Conservation (phyloP, 805 yeast species). For the Blastobotrys muscicola region DNA sequence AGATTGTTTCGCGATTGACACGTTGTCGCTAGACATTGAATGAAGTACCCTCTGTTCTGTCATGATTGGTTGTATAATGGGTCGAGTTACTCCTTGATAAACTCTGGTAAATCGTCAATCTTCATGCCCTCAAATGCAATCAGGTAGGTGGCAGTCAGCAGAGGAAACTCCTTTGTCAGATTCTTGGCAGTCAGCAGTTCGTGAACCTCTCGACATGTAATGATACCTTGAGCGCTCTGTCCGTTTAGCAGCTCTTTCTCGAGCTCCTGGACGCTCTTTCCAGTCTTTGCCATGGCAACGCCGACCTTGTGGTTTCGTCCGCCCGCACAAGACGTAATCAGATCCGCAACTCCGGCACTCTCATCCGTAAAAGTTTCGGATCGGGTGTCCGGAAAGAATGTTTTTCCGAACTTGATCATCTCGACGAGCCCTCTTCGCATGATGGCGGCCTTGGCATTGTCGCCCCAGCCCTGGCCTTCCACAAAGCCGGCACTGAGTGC, state of each 20-base stretch:
- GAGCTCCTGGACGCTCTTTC: constrained; percentile 67
- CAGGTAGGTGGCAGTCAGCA: constrained; percentile 69
- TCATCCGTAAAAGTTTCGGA: constrained; percentile 84
- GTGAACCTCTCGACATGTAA: constrained; percentile 85
- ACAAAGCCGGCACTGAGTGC: constrained; percentile 97
- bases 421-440: constrained; percentile 94
- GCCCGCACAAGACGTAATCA: constrained; percentile 95
- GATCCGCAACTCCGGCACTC: constrained; percentile 96
- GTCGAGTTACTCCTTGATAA: constrained; percentile 11
- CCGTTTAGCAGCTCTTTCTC: constrained; percentile 87
- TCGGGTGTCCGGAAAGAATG: constrained; percentile 66
- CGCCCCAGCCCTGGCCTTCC: constrained; percentile 98
- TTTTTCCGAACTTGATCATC: constrained; percentile 75
- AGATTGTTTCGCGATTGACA: too few relatives aligned
- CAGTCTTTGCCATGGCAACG: constrained; percentile 64
- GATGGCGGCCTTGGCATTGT: constrained; percentile 94
- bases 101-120: constrained; percentile 63
- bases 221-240: constrained; percentile 92
- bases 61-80: too few relatives aligned
- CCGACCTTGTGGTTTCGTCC: constrained; percentile 96
- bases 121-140: constrained; percentile 68
- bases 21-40: too few relatives aligned
- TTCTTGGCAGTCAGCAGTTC: constrained; percentile 55
- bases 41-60: too few relatives aligned
- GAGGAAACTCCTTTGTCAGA: constrained; percentile 65